A percentile compares a stretch with the other conserved stretches of the same genome.
phyloP scores from a whole-genome alignment of 768 basidiomycete genomes.

The Mycena amicta region DNA sequence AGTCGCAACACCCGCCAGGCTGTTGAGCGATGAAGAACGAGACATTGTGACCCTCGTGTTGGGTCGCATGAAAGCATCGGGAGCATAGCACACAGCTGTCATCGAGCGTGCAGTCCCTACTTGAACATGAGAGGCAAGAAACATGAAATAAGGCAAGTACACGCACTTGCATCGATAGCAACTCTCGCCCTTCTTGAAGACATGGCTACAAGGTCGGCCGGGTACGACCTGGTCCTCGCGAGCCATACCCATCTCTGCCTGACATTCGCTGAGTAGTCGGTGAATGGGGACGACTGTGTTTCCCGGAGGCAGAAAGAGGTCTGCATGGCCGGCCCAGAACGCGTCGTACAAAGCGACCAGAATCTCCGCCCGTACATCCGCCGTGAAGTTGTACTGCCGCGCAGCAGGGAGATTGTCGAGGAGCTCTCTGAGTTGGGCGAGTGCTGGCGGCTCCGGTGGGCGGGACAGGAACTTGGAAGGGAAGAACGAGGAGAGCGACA shows the following conservation, averaged over 20 bases:
- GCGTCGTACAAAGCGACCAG: conserved; percentile 80
- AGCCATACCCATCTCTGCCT: conserved; percentile 58
- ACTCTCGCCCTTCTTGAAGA: conserved; percentile 89
- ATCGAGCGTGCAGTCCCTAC: conserved; percentile 88
- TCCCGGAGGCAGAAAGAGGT: conserved; percentile 71
- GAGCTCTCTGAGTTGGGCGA: conserved; percentile 73
- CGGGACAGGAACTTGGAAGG: conserved; percentile 57
- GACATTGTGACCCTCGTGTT: conserved; percentile 86
- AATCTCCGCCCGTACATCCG: conserved; percentile 75
- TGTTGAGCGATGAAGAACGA: conserved; percentile 93
- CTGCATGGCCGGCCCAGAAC: conserved; percentile 77
- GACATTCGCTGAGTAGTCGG: conserved; percentile 69
- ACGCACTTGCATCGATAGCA: conserved; percentile 94
- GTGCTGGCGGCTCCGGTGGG: conserved; percentile 53
- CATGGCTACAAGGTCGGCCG: conserved; percentile 80
- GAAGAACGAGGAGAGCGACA: conserved; percentile 35
- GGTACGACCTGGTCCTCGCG: conserved; percentile 63
- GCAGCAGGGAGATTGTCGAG: conserved; percentile 83
- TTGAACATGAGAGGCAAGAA: conserved; percentile 1
- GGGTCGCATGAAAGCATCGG: conserved; percentile 86
- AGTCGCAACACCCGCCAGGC: conserved; percentile 92
- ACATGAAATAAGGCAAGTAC: neutral
- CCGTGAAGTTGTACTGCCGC: conserved; percentile 75
- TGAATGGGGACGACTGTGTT: conserved; percentile 65
- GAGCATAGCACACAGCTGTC: conserved; percentile 90